Evolutionary conservation across 768 basidiomycete genomes (phyloP), one percentile per base, ranked within the genome.

Genomic region (Collybia sordida): DNA sequence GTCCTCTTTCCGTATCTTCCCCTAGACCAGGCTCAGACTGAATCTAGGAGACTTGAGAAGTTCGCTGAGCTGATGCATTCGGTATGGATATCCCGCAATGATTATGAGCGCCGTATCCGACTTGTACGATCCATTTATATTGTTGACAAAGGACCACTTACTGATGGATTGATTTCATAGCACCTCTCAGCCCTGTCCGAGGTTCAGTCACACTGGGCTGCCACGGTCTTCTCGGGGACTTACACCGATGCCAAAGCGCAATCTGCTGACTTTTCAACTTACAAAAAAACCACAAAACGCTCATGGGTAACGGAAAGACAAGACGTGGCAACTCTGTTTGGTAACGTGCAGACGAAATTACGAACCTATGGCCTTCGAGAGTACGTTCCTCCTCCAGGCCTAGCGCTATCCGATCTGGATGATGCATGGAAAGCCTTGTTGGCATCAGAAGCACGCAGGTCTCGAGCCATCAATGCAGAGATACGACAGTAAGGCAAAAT

Each of bases 61-160:
- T 98, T 98, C 61, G 93, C 93, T 0, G 93, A 97, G 56, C 80
- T 96, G 46, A 93, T 97, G 88, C 91, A 90, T 59, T 91, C 89
- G 3, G 86, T 94, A 8, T 94, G 94, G 93, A 63, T 83, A 2
- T 85, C 84, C 42, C 78, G 82, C 55, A 95, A 94, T 59, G 95
- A 98, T 65, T 99, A 98, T 61, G 95, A 98, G 64, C 81, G 88
- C 17, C 88, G 96, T 27, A 85, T 88, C 45, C 78, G 80, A 42
- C 72, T 82, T 35, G 90, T 93, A 59, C 35, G 78, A 65, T 27
- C 22, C 46, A 35, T 37, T 47, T 15, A 23, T 27, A 44, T 34
- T 21, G 43, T 2, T n/a, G 14, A 17, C 23, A 19, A 27, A 31
- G 25, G 14, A 22, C 19, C 15, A 24, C 25, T 15, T 27, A 45